These are phyloP conservation scores for Neurospora sp. DNA, from an alignment of 495 filamentous ascomycete genomes.

Conservation along the genomic window DNA sequence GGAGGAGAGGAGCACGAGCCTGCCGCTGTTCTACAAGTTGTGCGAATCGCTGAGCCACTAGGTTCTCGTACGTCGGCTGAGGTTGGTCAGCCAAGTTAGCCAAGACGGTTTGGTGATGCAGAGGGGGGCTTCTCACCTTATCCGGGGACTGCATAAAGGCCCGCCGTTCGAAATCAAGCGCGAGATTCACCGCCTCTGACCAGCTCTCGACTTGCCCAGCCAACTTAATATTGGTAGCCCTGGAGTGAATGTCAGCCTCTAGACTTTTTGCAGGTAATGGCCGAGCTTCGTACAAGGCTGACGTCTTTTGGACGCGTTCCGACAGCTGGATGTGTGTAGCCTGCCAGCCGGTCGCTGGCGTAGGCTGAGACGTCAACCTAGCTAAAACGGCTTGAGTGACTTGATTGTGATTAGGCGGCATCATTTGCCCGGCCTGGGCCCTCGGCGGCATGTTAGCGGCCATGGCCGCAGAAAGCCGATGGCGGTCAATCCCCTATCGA, in stretches of 20 bases:
- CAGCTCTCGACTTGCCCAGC: constrained; percentile 6
- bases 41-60: constrained; percentile 16
- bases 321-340: constrained; percentile 11
- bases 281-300: constrained; percentile 25
- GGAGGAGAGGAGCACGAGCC: constrained; percentile 29
- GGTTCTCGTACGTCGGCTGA: constrained; percentile 30
- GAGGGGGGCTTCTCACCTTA: constrained; percentile 25
- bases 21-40: constrained; percentile 33
- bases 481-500: constrained; percentile 8
- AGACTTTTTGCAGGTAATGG: neutral
- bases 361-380: constrained; percentile 10
- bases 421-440: constrained; percentile 25
- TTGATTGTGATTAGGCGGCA: constrained; percentile 19
- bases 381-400: constrained; percentile 3
- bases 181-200: constrained; percentile 21
- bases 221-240: neutral
- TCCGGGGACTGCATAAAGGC: constrained; percentile 30
- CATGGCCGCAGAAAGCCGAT: constrained; percentile 30
- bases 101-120: constrained; percentile 2
- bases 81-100: constrained; percentile 7
- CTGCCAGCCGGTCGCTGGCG: constrained; percentile 25
- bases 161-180: constrained; percentile 32
- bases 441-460: constrained; percentile 39
- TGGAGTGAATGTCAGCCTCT: neutral
- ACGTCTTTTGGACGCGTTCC: constrained; percentile 23